A percentile compares a stretch with the other conserved stretches of the same genome.
phyloP scores from a whole-genome alignment of 495 filamentous ascomycete species.

The Talaromyces wortmannii region DNA sequence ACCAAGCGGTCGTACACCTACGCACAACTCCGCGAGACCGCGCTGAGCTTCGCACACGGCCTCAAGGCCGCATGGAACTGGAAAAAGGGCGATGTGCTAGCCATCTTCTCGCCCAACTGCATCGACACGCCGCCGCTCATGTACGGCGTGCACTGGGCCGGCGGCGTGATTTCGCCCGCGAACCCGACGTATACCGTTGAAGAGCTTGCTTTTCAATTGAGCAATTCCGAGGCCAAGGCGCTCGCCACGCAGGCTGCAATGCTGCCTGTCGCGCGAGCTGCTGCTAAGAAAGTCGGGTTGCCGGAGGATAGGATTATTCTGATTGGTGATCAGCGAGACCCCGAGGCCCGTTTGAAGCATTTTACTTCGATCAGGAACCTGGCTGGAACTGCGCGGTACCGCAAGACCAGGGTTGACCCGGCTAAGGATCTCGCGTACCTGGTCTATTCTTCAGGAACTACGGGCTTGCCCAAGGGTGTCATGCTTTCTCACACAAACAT shows the following conservation, averaged over 20 bases:
- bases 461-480: constrained; percentile 80
- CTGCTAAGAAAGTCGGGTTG: constrained; percentile 57
- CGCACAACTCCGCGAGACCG: constrained; percentile 47
- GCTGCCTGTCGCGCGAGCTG: constrained; percentile 49
- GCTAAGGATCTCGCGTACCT: constrained; percentile 46
- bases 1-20: constrained; percentile 64
- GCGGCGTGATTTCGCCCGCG: constrained; percentile 67
- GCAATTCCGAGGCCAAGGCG: constrained; percentile 62
- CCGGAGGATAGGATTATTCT: constrained; percentile 53
- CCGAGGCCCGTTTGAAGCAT: constrained; percentile 56
- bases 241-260: constrained; percentile 61
- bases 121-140: constrained; percentile 58
- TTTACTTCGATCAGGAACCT: constrained; percentile 65
- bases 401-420: constrained; percentile 23
- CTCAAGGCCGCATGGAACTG: constrained; percentile 63
- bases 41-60: constrained; percentile 64
- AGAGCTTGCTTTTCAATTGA: constrained; percentile 75
- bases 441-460: constrained; percentile 79
- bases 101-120: constrained; percentile 57
- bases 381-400: constrained; percentile 38
- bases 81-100: constrained; percentile 66
- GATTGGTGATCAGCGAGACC: constrained; percentile 62
- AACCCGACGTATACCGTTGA: constrained; percentile 75
- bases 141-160: constrained; percentile 74
- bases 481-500: constrained; percentile 74